Conservation (phyloP, 108 stramenopile genomes). For the Schizochytrium sp. region DNA sequence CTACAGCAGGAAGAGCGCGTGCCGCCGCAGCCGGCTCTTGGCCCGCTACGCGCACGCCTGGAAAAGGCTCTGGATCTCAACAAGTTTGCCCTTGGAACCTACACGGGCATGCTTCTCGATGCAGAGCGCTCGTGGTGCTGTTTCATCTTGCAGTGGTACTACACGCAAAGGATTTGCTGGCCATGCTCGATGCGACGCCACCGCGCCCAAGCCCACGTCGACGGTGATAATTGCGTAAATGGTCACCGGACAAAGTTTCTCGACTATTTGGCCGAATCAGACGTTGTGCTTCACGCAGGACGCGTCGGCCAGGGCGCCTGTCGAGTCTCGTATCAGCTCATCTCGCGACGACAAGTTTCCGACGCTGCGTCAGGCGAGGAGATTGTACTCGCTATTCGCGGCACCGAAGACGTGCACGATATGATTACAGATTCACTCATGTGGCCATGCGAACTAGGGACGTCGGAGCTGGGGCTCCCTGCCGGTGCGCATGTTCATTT, state of each 20-base stretch:
- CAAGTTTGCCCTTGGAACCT: not conserved
- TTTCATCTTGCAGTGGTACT: not conserved
- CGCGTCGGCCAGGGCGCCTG: not conserved
- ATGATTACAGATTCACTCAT: not conserved
- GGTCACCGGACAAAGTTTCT: not conserved
- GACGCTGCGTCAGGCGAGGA: not conserved
- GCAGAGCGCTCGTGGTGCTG: not conserved
- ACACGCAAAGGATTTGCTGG: not conserved
- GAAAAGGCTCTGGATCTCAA: conserved; percentile 7
- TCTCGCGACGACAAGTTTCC: not conserved
- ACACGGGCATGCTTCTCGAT: conserved; percentile 7
- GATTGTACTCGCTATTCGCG: not conserved
- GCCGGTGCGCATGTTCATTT: not conserved
- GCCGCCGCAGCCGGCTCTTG: not conserved
- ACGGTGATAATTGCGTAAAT: not conserved
- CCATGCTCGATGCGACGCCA: not conserved
- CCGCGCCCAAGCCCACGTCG: not conserved
- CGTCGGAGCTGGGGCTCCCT: not conserved
- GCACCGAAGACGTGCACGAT: not conserved
- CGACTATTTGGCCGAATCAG: not conserved
- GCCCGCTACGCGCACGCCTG: not conserved
- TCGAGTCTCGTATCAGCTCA: not conserved
- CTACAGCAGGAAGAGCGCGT: not conserved
- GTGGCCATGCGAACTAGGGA: not conserved
- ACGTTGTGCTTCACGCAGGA: not conserved